Evolutionary conservation across 2,329 filamentous ascomycete species (phyloP), one percentile per base, ranked within the genome.

Genomic region (Alternaria solani): DNA sequence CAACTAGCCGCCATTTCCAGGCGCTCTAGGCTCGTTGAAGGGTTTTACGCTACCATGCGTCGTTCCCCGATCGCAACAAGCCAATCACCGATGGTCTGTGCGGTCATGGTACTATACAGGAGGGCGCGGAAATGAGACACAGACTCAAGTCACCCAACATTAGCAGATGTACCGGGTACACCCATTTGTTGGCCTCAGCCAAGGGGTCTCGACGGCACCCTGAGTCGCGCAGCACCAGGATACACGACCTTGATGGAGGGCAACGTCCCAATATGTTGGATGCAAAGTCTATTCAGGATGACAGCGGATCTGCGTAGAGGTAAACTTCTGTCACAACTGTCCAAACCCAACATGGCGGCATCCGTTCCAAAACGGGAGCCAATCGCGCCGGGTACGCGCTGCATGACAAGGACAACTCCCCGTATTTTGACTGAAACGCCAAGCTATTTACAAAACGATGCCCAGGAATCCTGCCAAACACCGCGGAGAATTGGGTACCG

Each of bases 381-480:
- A 23, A 9, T 36, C 32, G 14, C 14, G 12, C 32, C 14, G 4
- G 32, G 14, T 14, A 36, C 28, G 28, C 28, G 4, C 28, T 30
- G 28, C 28, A 30, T 30, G 4, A 30, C 28, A 11, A 30, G 7
- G 14, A 36, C 32, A 6, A 36, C 14, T 14, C 16, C 43, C 30
- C n/a, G 16, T 41, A 18, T 28, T 28, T 23, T 36, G 26, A 25
- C 26, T 49, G 49, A 46, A 43, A 42, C 39, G 59, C 59, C 59
- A 62, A 62, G 59, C 30, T 23, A n/a, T 32, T 47, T 18, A 39
- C 39, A 39, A 53, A 43, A 23, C 39, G 25, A 38, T 46, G 59
- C 59, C 59, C 39, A 59, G 51, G 8, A 44, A 47, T 42, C 32
- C 44, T 51, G 28, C 26, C 8, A 42, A 26, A 30, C 26, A 25